Evolutionary conservation across 345 rosid species (phyloP).

Genomic region (Brassica cretica): DNA sequence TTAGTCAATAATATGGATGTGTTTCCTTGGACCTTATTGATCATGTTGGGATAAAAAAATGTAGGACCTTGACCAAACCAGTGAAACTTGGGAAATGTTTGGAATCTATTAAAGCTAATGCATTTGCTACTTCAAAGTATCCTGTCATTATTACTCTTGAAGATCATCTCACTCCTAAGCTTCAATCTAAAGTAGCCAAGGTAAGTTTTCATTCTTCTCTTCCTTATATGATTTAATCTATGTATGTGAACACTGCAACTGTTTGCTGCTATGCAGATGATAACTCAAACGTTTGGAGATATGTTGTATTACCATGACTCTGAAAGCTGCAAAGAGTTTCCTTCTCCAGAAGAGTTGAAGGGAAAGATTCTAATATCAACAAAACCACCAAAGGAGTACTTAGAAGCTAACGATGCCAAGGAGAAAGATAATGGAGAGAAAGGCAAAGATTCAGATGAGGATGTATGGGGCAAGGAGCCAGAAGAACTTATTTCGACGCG

Average conservation of each 20-base stretch:
- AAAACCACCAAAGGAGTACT: conserved; percentile 62
- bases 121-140: conserved; percentile 62
- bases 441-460: conserved; percentile 51
- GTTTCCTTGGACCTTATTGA: neutral
- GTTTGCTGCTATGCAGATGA: conserved; percentile 45
- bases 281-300: conserved; percentile 55
- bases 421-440: conserved; percentile 41
- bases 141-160: conserved; percentile 79
- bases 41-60: conserved; percentile 24
- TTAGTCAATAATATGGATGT: neutral
- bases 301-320: conserved; percentile 50
- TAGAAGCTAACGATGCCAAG: conserved; percentile 41
- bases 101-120: conserved; percentile 65
- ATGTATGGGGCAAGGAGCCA: conserved; percentile 54
- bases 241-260: no score
- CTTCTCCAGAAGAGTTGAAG: conserved; percentile 63
- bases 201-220: conserved; percentile 2
- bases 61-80: conserved; percentile 78
- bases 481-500: conserved; percentile 37
- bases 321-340: conserved; percentile 48
- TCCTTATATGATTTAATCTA: no score
- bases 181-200: conserved; percentile 68
- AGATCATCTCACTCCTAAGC: conserved; percentile 74
- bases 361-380: conserved; percentile 62
- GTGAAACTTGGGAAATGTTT: conserved; percentile 71